Percentiles rank a stretch among this genome's conserved stretches.
Conservation (phyloP, 2,329 filamentous ascomycete genomes). For the Myriosclerotinia curreyana region DNA sequence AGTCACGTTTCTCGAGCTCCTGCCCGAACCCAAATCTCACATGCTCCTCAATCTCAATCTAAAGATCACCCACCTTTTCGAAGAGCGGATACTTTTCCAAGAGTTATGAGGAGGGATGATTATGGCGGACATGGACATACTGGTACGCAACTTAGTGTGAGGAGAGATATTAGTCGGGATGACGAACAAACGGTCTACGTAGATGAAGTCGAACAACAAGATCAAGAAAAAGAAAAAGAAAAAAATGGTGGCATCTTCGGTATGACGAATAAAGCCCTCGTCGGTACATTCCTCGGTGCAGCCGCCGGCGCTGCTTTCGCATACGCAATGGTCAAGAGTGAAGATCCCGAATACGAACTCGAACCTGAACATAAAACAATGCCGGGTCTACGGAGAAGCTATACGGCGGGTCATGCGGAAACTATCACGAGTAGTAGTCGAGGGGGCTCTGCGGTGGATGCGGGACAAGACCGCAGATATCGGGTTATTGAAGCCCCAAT, state of each 20-base stretch:
- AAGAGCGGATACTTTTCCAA: slow-evolving; percentile 22
- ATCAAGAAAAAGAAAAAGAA: slow-evolving; percentile 15
- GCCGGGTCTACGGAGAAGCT: slow-evolving; percentile 11
- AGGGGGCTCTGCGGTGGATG: neutral
- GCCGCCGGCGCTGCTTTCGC: slow-evolving; percentile 74
- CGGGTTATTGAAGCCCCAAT: slow-evolving; percentile 19
- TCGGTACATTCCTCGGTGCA: slow-evolving; percentile 75
- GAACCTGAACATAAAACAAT: slow-evolving; percentile 1
- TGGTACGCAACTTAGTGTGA: neutral
- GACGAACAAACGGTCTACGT: slow-evolving; percentile 17
- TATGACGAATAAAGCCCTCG: slow-evolving; percentile 59
- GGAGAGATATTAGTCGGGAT: slow-evolving; percentile 13
- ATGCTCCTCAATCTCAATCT: neutral
- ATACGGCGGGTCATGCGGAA: slow-evolving; percentile 17
- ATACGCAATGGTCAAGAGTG: slow-evolving; percentile 68
- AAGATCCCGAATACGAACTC: slow-evolving; percentile 38
- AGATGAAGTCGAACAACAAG: slow-evolving; percentile 26
- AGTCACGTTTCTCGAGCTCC: slow-evolving; percentile 16
- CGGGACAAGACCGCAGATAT: slow-evolving; percentile 8
- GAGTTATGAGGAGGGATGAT: slow-evolving; percentile 10
- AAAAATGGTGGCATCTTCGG: slow-evolving; percentile 32
- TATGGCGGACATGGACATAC: neutral
- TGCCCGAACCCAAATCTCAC: slow-evolving; percentile 1
- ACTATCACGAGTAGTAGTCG: slow-evolving; percentile 13
- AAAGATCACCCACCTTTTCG: slow-evolving; percentile 18